Percentiles rank a stretch among this genome's conserved stretches.
These are phyloP conservation scores for Dichotomocladium elegans DNA, from an alignment of 371 early-diverging fungal genomes.

Conservation along the genomic window DNA sequence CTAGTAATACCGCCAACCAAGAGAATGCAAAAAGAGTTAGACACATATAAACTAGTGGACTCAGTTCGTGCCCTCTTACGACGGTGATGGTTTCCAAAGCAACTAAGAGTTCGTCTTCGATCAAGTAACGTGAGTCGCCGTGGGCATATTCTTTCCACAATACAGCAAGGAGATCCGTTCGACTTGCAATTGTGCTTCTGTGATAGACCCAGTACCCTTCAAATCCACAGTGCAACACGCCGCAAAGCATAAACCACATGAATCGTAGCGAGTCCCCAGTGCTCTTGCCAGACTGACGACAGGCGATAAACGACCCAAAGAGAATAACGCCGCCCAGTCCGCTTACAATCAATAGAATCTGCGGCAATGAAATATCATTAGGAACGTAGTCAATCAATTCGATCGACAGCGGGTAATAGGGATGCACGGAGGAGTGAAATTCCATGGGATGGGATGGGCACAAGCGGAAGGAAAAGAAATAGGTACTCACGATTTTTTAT, in stretches of 20 bases:
- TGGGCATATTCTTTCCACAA: conserved; percentile 92
- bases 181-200: conserved; percentile 59
- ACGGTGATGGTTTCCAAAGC: conserved; percentile 88
- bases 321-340: conserved; percentile 23
- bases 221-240: conserved; percentile 76
- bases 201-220: conserved; percentile 83
- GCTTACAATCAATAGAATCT: conserved; percentile 38
- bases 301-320: conserved; percentile 17
- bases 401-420: conserved; percentile 54
- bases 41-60: not conserved
- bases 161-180: conserved; percentile 65
- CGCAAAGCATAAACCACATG: conserved; percentile 79
- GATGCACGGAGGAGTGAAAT: too few species aligned
- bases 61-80: conserved; percentile 40
- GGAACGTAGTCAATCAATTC: conserved; percentile 51
- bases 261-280: conserved; percentile 40
- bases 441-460: too few species aligned
- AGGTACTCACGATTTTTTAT: too few species aligned
- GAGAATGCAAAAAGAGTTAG: too few species aligned
- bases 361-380: conserved; percentile 32
- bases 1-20: too few species aligned
- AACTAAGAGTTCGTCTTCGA: conserved; percentile 71
- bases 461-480: too few species aligned
- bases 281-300: conserved; percentile 19
- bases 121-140: conserved; percentile 85